Evolutionary conservation across 2,329 filamentous ascomycete genomes (phyloP), one percentile per base, ranked within the genome.

Genomic region (Ophiostoma angusticollis): DNA sequence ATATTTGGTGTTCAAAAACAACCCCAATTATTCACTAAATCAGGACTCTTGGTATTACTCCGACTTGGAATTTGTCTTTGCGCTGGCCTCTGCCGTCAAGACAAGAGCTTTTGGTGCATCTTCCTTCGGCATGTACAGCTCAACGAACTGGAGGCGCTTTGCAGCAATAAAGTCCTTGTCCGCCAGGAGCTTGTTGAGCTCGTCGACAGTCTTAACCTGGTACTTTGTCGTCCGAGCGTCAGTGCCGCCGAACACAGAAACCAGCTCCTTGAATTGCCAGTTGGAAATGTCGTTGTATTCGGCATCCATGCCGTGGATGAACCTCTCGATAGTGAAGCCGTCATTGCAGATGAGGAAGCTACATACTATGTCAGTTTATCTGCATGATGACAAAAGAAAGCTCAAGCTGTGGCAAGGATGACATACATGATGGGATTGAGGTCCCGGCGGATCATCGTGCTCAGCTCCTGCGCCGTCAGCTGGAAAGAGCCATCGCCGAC

Each of bases 401-500:
- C 16, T 19, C 3, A 19, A 24, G 14, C 23, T 7, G 12, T 12
- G 8, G n/a, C 7, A 6, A 22, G 16, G 14, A 6, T 12, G 11
- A 19, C 74, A 64, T 61, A 80, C 70, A 93, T 78, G 52, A 86
- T 89, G 16, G 83, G 74, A 45, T 79, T 78, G 41, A 93, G 64
- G 18, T 72, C 67, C 44, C 83, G 78, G 22, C 78, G 72, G 47
- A 93, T 73, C 70, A 93, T 89, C 9, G 84, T 91, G 57, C 77
- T 82, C 46, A 93, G 55, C 59, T 91, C 85, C 56, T 93, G 85
- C 0, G 74, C 79, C 0, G 84, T 93, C 42, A 93, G 67, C 56
- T 94, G 84, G 58, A 93, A 78, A 41, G 78, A 84, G 21, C 86
- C 86, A 51, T 94, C 86, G 18, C 86, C 86, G n/a, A 86, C 84